Percentiles rank a stretch among this genome's conserved stretches.
phyloP scores from a whole-genome alignment of 176 grass and related monocot species.

The Thinopyrum elongatum region DNA sequence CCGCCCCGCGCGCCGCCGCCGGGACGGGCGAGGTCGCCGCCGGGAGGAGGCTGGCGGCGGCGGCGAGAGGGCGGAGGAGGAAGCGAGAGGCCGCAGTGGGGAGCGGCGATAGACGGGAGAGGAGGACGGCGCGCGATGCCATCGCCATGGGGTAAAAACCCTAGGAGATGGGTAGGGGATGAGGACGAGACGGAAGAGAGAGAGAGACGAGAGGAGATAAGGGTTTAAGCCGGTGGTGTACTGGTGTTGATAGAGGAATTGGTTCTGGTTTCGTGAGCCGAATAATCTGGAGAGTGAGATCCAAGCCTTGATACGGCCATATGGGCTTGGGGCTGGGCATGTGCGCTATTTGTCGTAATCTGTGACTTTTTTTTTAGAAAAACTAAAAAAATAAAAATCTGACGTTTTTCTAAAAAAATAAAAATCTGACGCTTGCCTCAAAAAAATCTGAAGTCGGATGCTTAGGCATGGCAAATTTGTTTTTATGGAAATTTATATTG shows the following conservation, averaged over 20 bases:
- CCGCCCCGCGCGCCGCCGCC: neutral
- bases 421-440: too few species aligned
- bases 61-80: slow-evolving; percentile 24
- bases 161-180: slow-evolving; percentile 1
- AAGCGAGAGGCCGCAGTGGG: neutral
- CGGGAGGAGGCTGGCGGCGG: neutral
- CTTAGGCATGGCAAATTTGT: too few species aligned
- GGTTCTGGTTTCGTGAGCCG: neutral
- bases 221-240: slow-evolving; percentile 5
- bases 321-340: neutral
- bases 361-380: too few species aligned
- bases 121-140: slow-evolving; percentile 29
- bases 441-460: too few species aligned
- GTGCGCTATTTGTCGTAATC: too few species aligned
- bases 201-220: neutral
- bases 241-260: neutral
- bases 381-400: too few species aligned
- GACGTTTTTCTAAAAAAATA: too few species aligned
- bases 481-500: too few species aligned
- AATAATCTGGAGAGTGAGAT: slow-evolving; percentile 21
- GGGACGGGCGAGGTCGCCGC: neutral
- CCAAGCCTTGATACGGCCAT: neutral
- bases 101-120: neutral
- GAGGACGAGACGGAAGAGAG: neutral
- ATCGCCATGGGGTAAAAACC: slow-evolving; percentile 29